Evolutionary conservation across 257 asterid species (phyloP).

Genomic region (Coffea eugenioides): DNA sequence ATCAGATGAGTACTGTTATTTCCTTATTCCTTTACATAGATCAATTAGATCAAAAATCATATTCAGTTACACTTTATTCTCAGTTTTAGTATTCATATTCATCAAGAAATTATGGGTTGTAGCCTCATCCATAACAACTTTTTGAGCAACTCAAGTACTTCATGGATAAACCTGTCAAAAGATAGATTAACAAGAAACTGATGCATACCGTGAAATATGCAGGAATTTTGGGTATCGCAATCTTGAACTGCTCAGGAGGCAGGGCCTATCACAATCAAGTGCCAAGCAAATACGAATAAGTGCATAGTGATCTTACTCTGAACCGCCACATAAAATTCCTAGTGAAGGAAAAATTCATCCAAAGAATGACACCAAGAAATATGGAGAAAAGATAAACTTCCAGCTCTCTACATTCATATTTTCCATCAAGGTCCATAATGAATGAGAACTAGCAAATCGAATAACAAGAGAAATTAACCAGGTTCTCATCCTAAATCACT

Average conservation of each 20-base stretch:
- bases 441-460: neutral
- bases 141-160: neutral
- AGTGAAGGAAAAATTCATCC: too few species aligned
- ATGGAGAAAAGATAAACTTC: neutral
- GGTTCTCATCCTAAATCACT: neutral
- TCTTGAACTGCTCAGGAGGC: conserved; percentile 81
- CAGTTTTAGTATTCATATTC: neutral
- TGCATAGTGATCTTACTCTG: conserved; percentile 5
- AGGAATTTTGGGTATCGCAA: conserved; percentile 86
- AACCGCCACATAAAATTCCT: conserved; percentile 2
- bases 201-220: conserved; percentile 90
- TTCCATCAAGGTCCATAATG: neutral
- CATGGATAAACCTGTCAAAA: neutral
- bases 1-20: neutral
- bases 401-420: neutral
- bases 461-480: neutral
- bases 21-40: neutral
- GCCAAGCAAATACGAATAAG: conserved; percentile 22
- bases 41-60: neutral
- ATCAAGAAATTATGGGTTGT: neutral
- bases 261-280: conserved; percentile 57
- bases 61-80: neutral
- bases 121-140: neutral
- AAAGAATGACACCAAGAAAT: neutral
- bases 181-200: neutral